Conservation (phyloP, 2,329 filamentous ascomycete species). For the Microsporum canis region DNA sequence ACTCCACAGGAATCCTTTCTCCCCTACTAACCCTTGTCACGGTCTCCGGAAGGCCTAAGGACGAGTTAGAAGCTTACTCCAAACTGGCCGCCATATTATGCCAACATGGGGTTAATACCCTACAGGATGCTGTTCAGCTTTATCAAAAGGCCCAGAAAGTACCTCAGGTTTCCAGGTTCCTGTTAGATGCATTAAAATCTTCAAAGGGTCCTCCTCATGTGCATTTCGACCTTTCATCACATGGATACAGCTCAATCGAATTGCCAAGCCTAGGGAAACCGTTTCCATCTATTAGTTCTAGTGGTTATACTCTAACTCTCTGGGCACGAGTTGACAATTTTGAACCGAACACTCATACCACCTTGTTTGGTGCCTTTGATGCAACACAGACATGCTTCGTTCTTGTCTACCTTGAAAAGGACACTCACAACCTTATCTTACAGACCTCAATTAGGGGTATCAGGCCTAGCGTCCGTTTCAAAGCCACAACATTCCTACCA, state of each 20-base stretch:
- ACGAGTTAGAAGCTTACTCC: constrained; percentile 50
- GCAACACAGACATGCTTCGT: constrained; percentile 85
- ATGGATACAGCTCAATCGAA: constrained; percentile 85
- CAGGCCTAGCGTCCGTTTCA: constrained; percentile 86
- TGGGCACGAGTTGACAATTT: constrained; percentile 87
- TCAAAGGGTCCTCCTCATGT: constrained; percentile 74
- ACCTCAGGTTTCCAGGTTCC: constrained; percentile 52
- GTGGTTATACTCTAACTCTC: constrained; percentile 76
- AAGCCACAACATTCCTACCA: constrained; percentile 63
- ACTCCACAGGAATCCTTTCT: constrained; percentile 59
- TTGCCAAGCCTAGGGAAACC: constrained; percentile 69
- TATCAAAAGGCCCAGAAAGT: constrained; percentile 46
- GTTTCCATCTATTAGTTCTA: constrained; percentile 70
- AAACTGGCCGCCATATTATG: constrained; percentile 55
- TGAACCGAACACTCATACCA: constrained; percentile 77
- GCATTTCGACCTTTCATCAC: constrained; percentile 81
- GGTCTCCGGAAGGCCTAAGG: constrained; percentile 41
- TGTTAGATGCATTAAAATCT: constrained; percentile 59
- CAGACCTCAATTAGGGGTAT: constrained; percentile 85
- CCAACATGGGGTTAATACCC: constrained; percentile 65
- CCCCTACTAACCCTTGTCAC: constrained; percentile 55
- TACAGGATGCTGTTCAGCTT: constrained; percentile 75
- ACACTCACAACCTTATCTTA: constrained; percentile 86
- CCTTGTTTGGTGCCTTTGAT: constrained; percentile 91
- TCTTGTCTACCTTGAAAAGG: constrained; percentile 84